A percentile compares a stretch with the other conserved stretches of the same genome.
phyloP scores from a whole-genome alignment of 495 filamentous ascomycete species.

The Mytilinidion resinicola region DNA sequence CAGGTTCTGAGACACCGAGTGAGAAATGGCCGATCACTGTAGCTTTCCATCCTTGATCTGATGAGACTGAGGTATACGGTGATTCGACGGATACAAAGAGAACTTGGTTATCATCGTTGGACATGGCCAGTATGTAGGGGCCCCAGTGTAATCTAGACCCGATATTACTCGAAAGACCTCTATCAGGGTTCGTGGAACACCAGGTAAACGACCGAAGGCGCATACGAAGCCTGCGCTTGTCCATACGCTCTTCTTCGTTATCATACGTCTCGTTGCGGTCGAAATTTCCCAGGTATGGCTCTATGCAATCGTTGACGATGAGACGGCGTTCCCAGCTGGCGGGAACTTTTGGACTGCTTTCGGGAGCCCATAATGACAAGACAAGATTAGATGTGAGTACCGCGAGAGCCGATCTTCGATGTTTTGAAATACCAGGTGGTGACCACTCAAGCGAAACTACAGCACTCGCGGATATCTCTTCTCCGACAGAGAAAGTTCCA shows the following conservation, averaged over 20 bases:
- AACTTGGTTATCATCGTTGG: conserved; percentile 43
- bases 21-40: conserved; percentile 12
- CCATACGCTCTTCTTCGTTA: neutral
- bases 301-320: conserved; percentile 29
- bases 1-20: neutral
- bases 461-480: conserved; percentile 53
- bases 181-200: conserved; percentile 10
- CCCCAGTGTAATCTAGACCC: conserved; percentile 29
- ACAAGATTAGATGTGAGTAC: conserved; percentile 54
- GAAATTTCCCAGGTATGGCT: conserved; percentile 12
- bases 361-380: conserved; percentile 28
- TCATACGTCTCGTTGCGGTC: conserved; percentile 2
- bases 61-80: conserved; percentile 22
- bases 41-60: conserved; percentile 11
- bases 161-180: neutral
- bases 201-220: conserved; percentile 32
- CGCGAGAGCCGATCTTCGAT: conserved; percentile 52
- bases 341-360: conserved; percentile 19
- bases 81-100: conserved; percentile 33
- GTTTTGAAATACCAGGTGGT: conserved; percentile 51
- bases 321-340: conserved; percentile 33
- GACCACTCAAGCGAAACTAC: conserved; percentile 55
- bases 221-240: conserved; percentile 13
- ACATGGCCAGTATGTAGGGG: conserved; percentile 34
- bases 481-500: conserved; percentile 52